Evolutionary conservation across 2,329 filamentous ascomycete species (phyloP), one percentile per base, ranked within the genome.

Genomic region (Ophiosphaerella narmari): DNA sequence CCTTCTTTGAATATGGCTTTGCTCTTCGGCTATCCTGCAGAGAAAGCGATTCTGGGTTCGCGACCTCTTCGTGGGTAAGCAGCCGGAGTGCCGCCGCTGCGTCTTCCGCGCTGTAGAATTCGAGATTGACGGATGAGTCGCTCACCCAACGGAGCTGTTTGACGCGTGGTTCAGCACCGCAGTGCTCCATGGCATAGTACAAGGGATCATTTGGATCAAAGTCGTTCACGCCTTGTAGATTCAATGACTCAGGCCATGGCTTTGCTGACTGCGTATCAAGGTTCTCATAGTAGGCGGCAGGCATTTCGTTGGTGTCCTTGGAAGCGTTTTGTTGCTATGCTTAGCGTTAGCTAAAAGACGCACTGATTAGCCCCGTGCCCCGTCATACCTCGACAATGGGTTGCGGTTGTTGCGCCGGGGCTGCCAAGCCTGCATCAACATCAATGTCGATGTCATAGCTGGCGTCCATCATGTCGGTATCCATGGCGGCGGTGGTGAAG

Each of bases 121-220:
- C 74, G 45, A 97, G 79, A 69, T 97, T 97, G 55, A 91, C 90
- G 0, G 91, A 93, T 6, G 85, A 86, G 73, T 99, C 94, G 71
- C 97, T 90, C 59, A 99, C 91, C 94, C 94, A 99, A 75, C 97
- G 91, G 56, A 97, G 80, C 54, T 65, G 58, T 42, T 68, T 68
- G 36, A 67, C 83, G 81, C 48, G 82, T 77, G 48, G 86, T 78
- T 44, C 77, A 67, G 47, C 80, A 78, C 76, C 65, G 18, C 83
- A 91, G 71, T 94, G 83, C 55, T 89, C 81, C 40, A 79, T 75
- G 7, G 90, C 84, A 63, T 91, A 97, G 51, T 82, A 79, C 62
- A 88, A 87, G 62, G 97, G 87, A 57, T 96, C 86, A 47, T 85
- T 82, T 24, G 91, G 91, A 29, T 88, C 90, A 68, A 97, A 78